Evolutionary conservation across 164 flowering plant genomes (phyloP).

Genomic region (Berberis vulgaris): DNA sequence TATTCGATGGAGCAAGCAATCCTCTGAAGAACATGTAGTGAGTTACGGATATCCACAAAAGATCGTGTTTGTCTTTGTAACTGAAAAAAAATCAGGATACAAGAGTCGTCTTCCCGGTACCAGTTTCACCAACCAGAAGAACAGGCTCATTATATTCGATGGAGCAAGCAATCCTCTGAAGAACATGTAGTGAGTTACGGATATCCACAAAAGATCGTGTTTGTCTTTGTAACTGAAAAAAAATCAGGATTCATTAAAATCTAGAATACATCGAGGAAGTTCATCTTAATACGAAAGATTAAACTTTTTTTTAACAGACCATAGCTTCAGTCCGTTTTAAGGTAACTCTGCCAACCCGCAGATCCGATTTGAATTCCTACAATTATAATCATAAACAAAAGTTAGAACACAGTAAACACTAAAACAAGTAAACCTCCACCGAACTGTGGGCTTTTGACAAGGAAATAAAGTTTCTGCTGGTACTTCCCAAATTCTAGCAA

Average conservation of each 20-base stretch:
- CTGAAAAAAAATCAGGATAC: conserved; percentile 36
- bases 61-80: conserved; percentile 23
- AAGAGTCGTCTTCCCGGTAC: conserved; percentile 96
- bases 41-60: conserved; percentile 66
- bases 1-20: conserved; percentile 76
- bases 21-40: conserved; percentile 64
- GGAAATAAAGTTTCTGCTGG: conserved; percentile 39
- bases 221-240: conserved; percentile 25
- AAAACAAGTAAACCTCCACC: conserved; percentile 19
- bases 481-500: conserved; percentile 60
- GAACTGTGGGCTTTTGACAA: conserved; percentile 43
- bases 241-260: neutral
- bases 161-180: conserved; percentile 86
- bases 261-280: neutral
- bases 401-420: neutral
- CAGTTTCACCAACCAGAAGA: conserved; percentile 98
- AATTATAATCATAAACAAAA: neutral
- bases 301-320: conserved; percentile 14
- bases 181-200: conserved; percentile 52
- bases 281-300: conserved; percentile 5
- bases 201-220: conserved; percentile 58
- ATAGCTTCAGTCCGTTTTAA: conserved; percentile 26
- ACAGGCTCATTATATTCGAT: conserved; percentile 85
- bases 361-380: conserved; percentile 38
- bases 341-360: conserved; percentile 57